phyloP scores from a whole-genome alignment of 2,329 filamentous ascomycete genomes.

The Cordyceps pruinosa region DNA sequence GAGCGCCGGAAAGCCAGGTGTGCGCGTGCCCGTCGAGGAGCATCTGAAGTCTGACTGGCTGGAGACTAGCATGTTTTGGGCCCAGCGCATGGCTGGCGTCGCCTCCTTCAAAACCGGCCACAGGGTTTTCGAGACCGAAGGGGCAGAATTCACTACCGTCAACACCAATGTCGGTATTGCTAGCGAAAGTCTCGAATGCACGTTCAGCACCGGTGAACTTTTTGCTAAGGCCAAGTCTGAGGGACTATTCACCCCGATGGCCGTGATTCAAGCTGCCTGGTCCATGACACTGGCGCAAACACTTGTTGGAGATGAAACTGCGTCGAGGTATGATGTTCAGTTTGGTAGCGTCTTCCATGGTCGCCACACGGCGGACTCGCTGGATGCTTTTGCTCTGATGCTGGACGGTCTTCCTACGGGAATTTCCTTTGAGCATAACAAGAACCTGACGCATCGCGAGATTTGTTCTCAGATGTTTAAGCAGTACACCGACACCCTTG shows the following conservation, averaged over 20 bases:
- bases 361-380: constrained; percentile 7
- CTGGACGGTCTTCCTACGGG: constrained; percentile 10
- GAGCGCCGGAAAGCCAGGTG: constrained; percentile 10
- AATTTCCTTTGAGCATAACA: not conserved
- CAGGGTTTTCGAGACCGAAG: not conserved
- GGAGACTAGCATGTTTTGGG: constrained; percentile 13
- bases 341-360: constrained; percentile 14
- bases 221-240: constrained; percentile 9
- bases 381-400: constrained; percentile 12
- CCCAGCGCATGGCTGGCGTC: constrained; percentile 7
- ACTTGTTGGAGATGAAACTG: constrained; percentile 1
- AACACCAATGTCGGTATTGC: constrained; percentile 5
- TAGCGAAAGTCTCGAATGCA: constrained; percentile 10
- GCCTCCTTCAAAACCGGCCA: constrained; percentile 3
- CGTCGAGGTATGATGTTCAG: constrained; percentile 12
- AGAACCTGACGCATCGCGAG: constrained; percentile 6
- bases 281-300: constrained; percentile 13
- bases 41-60: constrained; percentile 13
- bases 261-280: constrained; percentile 13
- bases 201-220: constrained; percentile 9
- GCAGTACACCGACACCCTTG: constrained; percentile 10
- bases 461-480: constrained; percentile 9
- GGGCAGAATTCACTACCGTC: not conserved
- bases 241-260: constrained; percentile 5
- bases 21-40: constrained; percentile 9